A percentile compares a stretch with the other conserved stretches of the same genome.
phyloP scores from a whole-genome alignment of 2,329 filamentous ascomycete genomes.

The Nigrospora sphaerica region DNA sequence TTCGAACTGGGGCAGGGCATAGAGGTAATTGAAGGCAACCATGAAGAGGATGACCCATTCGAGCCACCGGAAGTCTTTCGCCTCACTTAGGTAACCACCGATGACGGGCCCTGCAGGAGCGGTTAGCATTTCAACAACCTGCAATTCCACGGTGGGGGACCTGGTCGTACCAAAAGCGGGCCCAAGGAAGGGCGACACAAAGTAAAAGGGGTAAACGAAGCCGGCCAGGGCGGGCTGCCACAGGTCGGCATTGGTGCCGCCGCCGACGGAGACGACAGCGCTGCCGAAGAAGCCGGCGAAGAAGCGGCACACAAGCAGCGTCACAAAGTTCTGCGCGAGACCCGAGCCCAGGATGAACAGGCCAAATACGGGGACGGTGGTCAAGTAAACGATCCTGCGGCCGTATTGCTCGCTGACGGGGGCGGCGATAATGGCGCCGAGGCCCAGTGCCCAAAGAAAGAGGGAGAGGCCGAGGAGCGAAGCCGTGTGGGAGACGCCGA shows the following conservation, averaged over 20 bases:
- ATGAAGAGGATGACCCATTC: conserved; percentile 44
- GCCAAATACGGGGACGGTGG: conserved; percentile 36
- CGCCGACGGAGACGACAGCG: conserved; percentile 40
- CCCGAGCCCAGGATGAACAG: conserved; percentile 51
- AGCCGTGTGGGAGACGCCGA: conserved; percentile 45
- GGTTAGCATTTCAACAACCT: conserved; percentile 6
- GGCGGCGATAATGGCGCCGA: conserved; percentile 53
- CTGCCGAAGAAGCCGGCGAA: conserved; percentile 45
- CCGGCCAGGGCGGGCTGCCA: conserved; percentile 35
- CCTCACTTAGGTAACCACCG: conserved; percentile 37
- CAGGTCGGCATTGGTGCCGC: conserved; percentile 43
- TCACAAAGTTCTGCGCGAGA: conserved; percentile 40
- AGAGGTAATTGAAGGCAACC: conserved; percentile 24
- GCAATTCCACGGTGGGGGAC: background rate
- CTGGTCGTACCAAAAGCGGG: conserved; percentile 33
- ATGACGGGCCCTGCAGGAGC: conserved; percentile 31
- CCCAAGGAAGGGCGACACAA: conserved; percentile 45
- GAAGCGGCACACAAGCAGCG: conserved; percentile 47
- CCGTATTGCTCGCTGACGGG: conserved; percentile 54
- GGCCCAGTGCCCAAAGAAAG: conserved; percentile 52
- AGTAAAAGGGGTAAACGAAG: conserved; percentile 33
- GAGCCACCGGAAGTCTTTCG: conserved; percentile 46
- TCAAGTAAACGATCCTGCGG: conserved; percentile 43
- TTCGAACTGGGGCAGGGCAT: conserved; percentile 38
- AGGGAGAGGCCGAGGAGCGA: conserved; percentile 53